Base-by-base conservation (phyloP, 495 filamentous ascomycete species). In the Podospora appendiculata region DNA sequence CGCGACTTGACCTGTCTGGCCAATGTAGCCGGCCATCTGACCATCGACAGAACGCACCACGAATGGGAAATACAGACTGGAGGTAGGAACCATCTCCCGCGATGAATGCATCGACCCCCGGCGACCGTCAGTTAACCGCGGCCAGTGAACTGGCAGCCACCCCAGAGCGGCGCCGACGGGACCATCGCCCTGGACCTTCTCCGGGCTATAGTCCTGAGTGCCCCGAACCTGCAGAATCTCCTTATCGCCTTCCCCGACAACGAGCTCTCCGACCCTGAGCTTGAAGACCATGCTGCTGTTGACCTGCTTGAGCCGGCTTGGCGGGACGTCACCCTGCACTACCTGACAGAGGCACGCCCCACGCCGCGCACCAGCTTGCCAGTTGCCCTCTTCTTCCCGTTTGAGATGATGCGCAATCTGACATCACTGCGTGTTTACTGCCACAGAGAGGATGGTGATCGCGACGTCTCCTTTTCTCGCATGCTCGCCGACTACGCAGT, bases 351-450 rank as follows among this genome's bases (percentile, higher is more conserved):
- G 3, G 6, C 32, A 8, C 43, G 52, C 5, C 34, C 47, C 11
- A 16, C 25, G 41, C 51, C 17, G 34, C n/a, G 33, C 12, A 43
- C 18, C 19, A 52, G 53, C 9, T 16, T 47, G 6, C 38, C 54
- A 8, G n/a, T 61, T n/a, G 39, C 51, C 4, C 53, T 33, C 1
- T 57, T 54, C 45, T 50, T 62, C 11, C 56, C 56, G 2, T 49
- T 64, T n/a, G 42, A 59, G 9, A 16, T 19, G 7, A 42, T 58
- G 41, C 47, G 34, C 36, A 62, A 51, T 39, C 41, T 68, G 6
- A 47, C 53, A 1, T 60, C 58, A 9, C 38, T 68, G 19, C 65
- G 65, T 49, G 60, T 68, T 32, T 68, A 68, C 52, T 68, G 65
- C 56, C 58, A 68, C 44, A 25, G 65, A 16, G 63, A 68, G 42